Base-by-base conservation (phyloP, 169 alveolate species). In the Plasmodium coatneyi region DNA sequence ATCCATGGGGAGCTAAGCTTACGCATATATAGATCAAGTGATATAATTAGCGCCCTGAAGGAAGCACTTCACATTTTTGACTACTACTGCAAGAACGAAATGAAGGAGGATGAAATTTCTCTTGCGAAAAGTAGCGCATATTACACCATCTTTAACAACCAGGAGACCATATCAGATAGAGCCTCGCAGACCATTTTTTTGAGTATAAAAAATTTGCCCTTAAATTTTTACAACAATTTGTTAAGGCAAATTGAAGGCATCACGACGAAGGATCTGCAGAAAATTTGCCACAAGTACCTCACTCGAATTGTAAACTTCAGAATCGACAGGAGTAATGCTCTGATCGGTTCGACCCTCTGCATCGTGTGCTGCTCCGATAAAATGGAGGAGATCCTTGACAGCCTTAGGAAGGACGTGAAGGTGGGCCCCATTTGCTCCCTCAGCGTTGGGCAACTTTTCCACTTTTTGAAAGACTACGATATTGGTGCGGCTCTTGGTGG, bases 1-100 rank as follows among this genome's bases (percentile, higher is more conserved):
- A 91, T 95, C 6, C 74, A 46, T 30, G 97, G 97, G 16, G 97
- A 95, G 71, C 14, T 96, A 39, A 96, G 92, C 71, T 86, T 96
- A n/a, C 49, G 90, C 4, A 90, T 96, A 2, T 93, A 66, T 66
- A 34, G 92, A 34, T 80, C 92, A 1, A 82, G 92, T 60, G 92
- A 84, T 74, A 72, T 84, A 7, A 30, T 79, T 34, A 36, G 84
- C 84, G 96, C 97, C 0, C 43, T 96, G 52, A 80, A 82, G 14
- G 97, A 92, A 32, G 95, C 97, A 10, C 60, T 83, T 14, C 95
- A 96, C 43, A 79, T 84, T 19, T 60, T 96, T 0, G 70, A 46
- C 6, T 34, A 92, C 84, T 92, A 84, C 66, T 43, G 83, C 10
- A 52, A 80, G 5, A 89, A 93, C 30, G 83, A 82, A 54, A 52